These are phyloP conservation scores for Orbilia oligospora DNA, from an alignment of 2,329 filamentous ascomycete species.

Conservation along the genomic window DNA sequence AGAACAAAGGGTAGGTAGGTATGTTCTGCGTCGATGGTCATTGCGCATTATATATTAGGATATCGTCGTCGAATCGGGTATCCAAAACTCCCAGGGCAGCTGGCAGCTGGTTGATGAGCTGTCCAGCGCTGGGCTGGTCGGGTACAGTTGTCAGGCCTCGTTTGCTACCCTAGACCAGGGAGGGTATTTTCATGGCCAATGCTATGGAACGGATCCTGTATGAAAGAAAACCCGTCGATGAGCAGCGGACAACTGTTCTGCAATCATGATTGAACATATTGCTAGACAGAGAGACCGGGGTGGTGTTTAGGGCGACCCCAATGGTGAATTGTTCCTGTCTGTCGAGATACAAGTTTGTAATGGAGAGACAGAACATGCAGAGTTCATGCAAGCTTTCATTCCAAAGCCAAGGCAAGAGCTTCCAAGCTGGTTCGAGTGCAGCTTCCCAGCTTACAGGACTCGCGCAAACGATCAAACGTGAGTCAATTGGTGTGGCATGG, in stretches of 20 bases:
- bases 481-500: constrained; percentile 26
- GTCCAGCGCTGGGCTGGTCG: constrained; percentile 38
- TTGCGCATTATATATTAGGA: constrained; percentile 26
- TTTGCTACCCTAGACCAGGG: constrained; percentile 39
- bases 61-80: constrained; percentile 43
- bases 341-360: constrained; percentile 30
- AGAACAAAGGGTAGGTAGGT: constrained; percentile 18
- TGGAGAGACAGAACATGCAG: constrained; percentile 32
- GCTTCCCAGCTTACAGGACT: constrained; percentile 38
- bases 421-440: constrained; percentile 44
- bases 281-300: constrained; percentile 16
- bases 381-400: constrained; percentile 38
- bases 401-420: constrained; percentile 48
- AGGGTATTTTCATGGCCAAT: constrained; percentile 8
- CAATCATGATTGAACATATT: constrained; percentile 59
- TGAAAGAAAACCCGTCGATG: constrained; percentile 31
- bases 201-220: constrained; percentile 28
- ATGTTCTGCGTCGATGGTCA: constrained; percentile 34
- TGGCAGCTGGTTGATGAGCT: constrained; percentile 58
- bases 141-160: constrained; percentile 50
- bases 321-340: constrained; percentile 53
- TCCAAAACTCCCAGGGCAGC: constrained; percentile 33
- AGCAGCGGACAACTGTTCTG: constrained; percentile 52
- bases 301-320: constrained; percentile 23
- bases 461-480: constrained; percentile 37